Evolutionary conservation across 108 stramenopile genomes (phyloP).

Genomic region (Cyclotella baltica): DNA sequence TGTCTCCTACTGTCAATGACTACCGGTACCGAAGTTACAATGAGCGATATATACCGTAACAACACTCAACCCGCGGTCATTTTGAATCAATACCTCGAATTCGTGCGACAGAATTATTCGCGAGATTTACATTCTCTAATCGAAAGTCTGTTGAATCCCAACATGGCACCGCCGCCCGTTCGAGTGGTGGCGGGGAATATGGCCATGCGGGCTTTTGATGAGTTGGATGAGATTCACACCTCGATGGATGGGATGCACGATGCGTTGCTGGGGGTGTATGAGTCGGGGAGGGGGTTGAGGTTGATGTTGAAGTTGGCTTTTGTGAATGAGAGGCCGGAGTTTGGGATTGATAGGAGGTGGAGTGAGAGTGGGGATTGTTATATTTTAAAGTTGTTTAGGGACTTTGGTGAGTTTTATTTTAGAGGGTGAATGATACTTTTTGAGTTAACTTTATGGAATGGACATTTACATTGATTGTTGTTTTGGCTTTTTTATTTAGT

Average conservation of each 20-base stretch:
- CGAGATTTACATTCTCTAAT: slow-evolving; percentile 73
- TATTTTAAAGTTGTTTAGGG: slow-evolving; percentile 91
- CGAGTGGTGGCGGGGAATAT: slow-evolving; percentile 60
- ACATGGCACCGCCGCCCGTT: slow-evolving; percentile 62
- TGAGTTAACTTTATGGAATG: not conserved
- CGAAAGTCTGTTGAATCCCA: slow-evolving; percentile 69
- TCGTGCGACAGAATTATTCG: slow-evolving; percentile 82
- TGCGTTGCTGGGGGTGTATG: slow-evolving; percentile 83
- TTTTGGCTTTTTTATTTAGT: slow-evolving; percentile 35
- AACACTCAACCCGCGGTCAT: slow-evolving; percentile 27
- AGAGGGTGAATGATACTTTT: too few species aligned
- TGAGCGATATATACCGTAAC: slow-evolving; percentile 47
- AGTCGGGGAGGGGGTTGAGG: slow-evolving; percentile 85
- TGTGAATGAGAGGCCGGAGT: slow-evolving; percentile 94
- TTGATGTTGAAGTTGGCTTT: slow-evolving; percentile 89
- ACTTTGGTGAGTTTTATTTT: slow-evolving; percentile 77
- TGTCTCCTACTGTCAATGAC: slow-evolving; percentile 82
- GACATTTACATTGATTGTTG: not conserved
- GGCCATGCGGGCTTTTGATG: slow-evolving; percentile 68
- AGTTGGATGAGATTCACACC: slow-evolving; percentile 64
- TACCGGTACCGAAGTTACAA: slow-evolving; percentile 75
- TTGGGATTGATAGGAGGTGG: slow-evolving; percentile 86
- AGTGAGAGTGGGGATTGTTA: slow-evolving; percentile 92
- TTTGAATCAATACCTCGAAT: slow-evolving; percentile 44
- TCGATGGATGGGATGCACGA: slow-evolving; percentile 60